Evolutionary conservation across 257 asterid species (phyloP).

Genomic region (Solanum appendiculatum): DNA sequence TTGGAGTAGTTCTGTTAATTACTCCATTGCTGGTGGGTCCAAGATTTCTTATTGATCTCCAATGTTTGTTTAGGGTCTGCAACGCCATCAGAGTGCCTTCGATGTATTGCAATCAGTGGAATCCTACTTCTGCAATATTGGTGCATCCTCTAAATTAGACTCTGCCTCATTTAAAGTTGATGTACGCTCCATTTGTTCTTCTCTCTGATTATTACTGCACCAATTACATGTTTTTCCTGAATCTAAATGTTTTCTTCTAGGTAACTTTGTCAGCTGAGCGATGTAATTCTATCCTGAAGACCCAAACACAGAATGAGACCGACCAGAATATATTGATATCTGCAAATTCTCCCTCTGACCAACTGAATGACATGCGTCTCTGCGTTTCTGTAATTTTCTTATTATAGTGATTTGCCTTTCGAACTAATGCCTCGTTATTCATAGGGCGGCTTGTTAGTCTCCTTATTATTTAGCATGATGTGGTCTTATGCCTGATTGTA

Average conservation of each 20-base stretch:
- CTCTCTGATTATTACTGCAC: not conserved
- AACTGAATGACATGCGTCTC: constrained; percentile 30
- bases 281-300: constrained; percentile 33
- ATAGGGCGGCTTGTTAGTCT: not conserved
- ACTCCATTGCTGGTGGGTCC: not conserved
- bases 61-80: constrained; percentile 52
- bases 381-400: constrained; percentile 48
- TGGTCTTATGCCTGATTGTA: not conserved
- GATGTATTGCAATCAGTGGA: constrained; percentile 67
- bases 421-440: not conserved
- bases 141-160: constrained; percentile 61
- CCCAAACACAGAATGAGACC: constrained; percentile 8
- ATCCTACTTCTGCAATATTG: constrained; percentile 41
- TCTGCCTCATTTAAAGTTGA: constrained; percentile 44
- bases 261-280: constrained; percentile 23
- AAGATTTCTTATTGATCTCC: not conserved
- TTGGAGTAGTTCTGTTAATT: not conserved
- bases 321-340: constrained; percentile 4
- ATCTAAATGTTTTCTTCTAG: not conserved
- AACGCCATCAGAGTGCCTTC: constrained; percentile 54
- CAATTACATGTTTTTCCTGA: not conserved
- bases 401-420: not conserved
- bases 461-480: not conserved
- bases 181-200: constrained; percentile 30
- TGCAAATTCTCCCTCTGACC: constrained; percentile 15